These are phyloP conservation scores for Penicillium odoratum DNA, from an alignment of 495 filamentous ascomycete genomes.

Conservation along the genomic window DNA sequence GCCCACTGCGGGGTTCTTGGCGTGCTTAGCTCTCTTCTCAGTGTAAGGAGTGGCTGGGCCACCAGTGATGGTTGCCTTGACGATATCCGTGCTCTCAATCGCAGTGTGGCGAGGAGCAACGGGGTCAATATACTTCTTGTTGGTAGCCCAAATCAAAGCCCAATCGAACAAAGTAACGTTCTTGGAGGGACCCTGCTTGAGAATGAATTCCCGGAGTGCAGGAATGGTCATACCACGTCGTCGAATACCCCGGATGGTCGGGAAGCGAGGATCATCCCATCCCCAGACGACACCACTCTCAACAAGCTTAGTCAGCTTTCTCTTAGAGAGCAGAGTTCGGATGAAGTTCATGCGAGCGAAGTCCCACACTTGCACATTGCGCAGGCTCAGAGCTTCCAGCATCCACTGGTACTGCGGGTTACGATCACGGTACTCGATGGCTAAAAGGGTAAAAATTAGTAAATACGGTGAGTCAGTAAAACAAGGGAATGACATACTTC, in stretches of 20 bases:
- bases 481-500: slow-evolving; percentile 39
- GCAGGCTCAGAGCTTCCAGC: slow-evolving; percentile 78
- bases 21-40: slow-evolving; percentile 79
- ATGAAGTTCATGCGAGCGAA: slow-evolving; percentile 97
- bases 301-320: slow-evolving; percentile 93
- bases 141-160: slow-evolving; percentile 88
- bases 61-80: slow-evolving; percentile 68
- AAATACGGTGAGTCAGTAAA: background rate
- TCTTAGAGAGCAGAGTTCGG: slow-evolving; percentile 85
- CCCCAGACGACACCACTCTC: slow-evolving; percentile 83
- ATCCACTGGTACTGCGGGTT: slow-evolving; percentile 99
- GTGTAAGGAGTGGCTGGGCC: slow-evolving; percentile 63
- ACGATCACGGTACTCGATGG: slow-evolving; percentile 95
- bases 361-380: slow-evolving; percentile 93
- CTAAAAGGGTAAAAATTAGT: background rate
- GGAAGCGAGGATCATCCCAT: slow-evolving; percentile 96
- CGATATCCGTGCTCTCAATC: slow-evolving; percentile 63
- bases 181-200: slow-evolving; percentile 86
- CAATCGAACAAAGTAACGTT: slow-evolving; percentile 91
- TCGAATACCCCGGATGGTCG: slow-evolving; percentile 84
- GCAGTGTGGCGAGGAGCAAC: slow-evolving; percentile 83
- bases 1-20: slow-evolving; percentile 81
- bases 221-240: slow-evolving; percentile 89
- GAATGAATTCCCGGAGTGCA: slow-evolving; percentile 86
- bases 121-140: slow-evolving; percentile 95